A percentile compares a stretch with the other conserved stretches of the same genome.
Evolutionary conservation across 305 asterid species (phyloP).

Genomic region (Fraxinus angustifolia): DNA sequence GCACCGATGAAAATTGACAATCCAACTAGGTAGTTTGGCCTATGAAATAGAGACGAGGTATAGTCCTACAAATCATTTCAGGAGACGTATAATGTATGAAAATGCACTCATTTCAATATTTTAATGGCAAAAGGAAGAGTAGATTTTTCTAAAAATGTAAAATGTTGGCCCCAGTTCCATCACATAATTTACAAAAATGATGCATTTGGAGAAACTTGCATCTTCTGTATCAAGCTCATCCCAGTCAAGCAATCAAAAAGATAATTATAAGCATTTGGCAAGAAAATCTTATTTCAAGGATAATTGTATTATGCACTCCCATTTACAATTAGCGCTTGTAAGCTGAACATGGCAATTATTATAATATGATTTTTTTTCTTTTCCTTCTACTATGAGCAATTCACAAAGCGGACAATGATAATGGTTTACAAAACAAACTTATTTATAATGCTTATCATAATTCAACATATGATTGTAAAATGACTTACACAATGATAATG

Average conservation of each 20-base stretch:
- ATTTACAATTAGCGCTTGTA: neutral
- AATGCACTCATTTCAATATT: neutral
- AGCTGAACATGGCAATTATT: neutral
- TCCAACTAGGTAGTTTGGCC: neutral
- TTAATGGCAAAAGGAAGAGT: neutral
- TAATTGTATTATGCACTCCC: neutral
- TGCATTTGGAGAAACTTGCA: neutral
- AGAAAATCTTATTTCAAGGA: neutral
- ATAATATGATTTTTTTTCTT: neutral
- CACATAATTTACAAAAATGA: neutral
- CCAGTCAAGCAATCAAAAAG: neutral
- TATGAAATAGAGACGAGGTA: neutral
- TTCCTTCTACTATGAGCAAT: neutral
- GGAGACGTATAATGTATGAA: neutral
- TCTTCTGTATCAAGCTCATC: neutral
- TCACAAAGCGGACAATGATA: neutral
- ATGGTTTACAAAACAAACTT: neutral
- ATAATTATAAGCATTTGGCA: neutral
- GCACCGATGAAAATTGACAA: neutral
- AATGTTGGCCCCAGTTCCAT: neutral
- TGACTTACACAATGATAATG: constrained; percentile 34
- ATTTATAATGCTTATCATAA: neutral
- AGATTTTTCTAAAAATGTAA: neutral
- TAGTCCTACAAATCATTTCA: neutral
- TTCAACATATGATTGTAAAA: neutral